Percentiles rank a stretch among this genome's conserved stretches.
These are phyloP conservation scores for Verticillium dahliae DNA, from an alignment of 2,329 filamentous ascomycete species.

Conservation along the genomic window DNA sequence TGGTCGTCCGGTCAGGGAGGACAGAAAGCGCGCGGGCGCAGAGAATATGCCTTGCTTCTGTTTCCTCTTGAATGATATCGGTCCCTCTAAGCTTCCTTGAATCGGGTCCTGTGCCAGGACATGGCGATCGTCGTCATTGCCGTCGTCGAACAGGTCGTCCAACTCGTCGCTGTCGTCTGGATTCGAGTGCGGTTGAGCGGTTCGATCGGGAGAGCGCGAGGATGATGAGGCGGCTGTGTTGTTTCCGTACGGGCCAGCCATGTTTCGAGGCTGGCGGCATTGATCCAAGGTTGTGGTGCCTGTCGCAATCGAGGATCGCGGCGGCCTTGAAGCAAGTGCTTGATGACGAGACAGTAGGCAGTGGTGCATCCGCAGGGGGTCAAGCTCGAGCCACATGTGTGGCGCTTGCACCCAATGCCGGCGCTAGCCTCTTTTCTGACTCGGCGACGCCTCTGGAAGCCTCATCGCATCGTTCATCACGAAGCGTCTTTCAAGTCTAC, in stretches of 20 bases:
- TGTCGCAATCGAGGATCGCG: not conserved
- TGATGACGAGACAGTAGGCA: not conserved
- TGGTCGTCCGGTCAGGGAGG: conserved; percentile 34
- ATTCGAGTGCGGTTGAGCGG: conserved; percentile 18
- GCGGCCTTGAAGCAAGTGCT: not conserved
- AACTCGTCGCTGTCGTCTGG: conserved; percentile 40
- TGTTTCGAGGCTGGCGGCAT: conserved; percentile 23
- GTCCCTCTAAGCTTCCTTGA: conserved; percentile 38
- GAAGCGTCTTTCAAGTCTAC: not conserved
- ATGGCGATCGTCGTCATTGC: conserved; percentile 26
- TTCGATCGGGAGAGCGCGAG: conserved; percentile 14
- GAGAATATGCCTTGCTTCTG: conserved; percentile 45
- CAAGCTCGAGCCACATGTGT: not conserved
- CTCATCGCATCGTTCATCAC: not conserved
- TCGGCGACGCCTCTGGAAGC: not conserved
- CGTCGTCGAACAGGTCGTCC: conserved; percentile 31
- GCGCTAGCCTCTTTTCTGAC: not conserved
- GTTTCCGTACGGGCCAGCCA: conserved; percentile 30
- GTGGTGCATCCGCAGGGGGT: not conserved
- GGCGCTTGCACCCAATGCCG: not conserved
- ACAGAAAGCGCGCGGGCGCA: conserved; percentile 39
- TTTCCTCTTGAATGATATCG: conserved; percentile 67
- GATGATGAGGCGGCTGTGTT: conserved; percentile 28
- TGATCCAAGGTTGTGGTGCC: not conserved
- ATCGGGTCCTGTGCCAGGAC: conserved; percentile 52